These are phyloP conservation scores for Magnaporthiopsis rhizophila DNA, from an alignment of 2,329 filamentous ascomycete species.

Conservation along the genomic window DNA sequence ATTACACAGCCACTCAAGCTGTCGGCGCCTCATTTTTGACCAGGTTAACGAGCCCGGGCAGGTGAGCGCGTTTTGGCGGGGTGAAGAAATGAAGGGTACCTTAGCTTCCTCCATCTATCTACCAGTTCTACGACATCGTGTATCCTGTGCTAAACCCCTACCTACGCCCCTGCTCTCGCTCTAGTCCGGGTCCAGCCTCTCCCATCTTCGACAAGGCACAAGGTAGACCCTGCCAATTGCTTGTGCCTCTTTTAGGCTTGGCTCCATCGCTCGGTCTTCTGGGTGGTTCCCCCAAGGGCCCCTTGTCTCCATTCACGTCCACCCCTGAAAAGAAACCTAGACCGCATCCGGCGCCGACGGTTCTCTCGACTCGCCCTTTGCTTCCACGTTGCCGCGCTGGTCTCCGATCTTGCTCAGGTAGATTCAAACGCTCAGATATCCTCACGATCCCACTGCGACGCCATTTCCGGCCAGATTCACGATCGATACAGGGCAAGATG, in stretches of 20 bases:
- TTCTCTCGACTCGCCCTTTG: neutral
- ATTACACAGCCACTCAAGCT: too few species aligned
- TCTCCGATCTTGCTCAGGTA: neutral
- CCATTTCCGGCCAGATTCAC: neutral
- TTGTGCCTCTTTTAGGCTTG: neutral
- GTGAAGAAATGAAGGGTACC: neutral
- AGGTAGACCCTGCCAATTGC: neutral
- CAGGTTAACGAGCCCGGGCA: too few species aligned
- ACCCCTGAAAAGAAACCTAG: neutral
- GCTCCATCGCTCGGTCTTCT: neutral
- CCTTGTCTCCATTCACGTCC: neutral
- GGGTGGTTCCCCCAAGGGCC: neutral
- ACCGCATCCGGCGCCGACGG: neutral
- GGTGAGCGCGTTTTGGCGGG: neutral
- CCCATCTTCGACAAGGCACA: neutral
- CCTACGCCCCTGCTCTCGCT: too few species aligned
- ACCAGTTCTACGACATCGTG: neutral
- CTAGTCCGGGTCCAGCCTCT: neutral
- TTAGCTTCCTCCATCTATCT: too few species aligned
- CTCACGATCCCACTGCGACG: neutral
- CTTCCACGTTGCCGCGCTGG: neutral
- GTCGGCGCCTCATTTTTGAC: too few species aligned
- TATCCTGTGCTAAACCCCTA: neutral
- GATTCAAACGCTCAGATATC: neutral
- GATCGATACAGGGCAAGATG: constrained; percentile 41